Conservation (phyloP, 116 monocot species). For the Posidonia oceanica region DNA sequence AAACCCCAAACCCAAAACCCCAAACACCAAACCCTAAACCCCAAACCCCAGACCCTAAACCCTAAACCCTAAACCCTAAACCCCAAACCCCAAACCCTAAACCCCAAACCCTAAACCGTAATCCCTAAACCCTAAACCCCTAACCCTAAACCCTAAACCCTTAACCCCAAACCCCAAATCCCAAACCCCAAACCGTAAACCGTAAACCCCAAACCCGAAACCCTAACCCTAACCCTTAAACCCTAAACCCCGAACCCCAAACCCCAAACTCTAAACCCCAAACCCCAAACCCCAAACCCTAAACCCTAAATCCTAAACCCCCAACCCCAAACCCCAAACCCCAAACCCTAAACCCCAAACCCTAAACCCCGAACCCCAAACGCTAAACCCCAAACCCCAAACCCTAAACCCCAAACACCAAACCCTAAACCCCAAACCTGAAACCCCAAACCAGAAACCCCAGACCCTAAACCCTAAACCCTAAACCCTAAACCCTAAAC, state of each 20-base stretch:
- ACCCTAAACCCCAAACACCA: neutral
- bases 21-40: neutral
- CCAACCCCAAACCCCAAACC: neutral
- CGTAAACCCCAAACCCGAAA: slow-evolving; percentile 3
- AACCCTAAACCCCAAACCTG: neutral
- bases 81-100: slow-evolving; percentile 3
- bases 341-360: neutral
- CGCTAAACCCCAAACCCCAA: slow-evolving; percentile 3
- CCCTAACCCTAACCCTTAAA: neutral
- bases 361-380: slow-evolving; percentile 3
- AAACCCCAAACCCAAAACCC: slow-evolving; percentile 5
- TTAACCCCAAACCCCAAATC: slow-evolving; percentile 1
- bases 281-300: neutral
- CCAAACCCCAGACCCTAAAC: slow-evolving; percentile 1
- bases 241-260: neutral
- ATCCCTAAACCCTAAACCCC: slow-evolving; percentile 3
- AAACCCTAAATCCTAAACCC: neutral
- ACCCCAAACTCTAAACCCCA: slow-evolving; percentile 1
- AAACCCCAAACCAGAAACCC: neutral
- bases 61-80: slow-evolving; percentile 3
- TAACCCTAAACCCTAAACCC: slow-evolving; percentile 1
- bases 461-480: neutral
- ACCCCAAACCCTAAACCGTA: slow-evolving; percentile 2
- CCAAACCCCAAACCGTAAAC: slow-evolving; percentile 3
- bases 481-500: neutral